Evolutionary conservation across 2,329 filamentous ascomycete species (phyloP).

Genomic region (Colletotrichum caudatum): DNA sequence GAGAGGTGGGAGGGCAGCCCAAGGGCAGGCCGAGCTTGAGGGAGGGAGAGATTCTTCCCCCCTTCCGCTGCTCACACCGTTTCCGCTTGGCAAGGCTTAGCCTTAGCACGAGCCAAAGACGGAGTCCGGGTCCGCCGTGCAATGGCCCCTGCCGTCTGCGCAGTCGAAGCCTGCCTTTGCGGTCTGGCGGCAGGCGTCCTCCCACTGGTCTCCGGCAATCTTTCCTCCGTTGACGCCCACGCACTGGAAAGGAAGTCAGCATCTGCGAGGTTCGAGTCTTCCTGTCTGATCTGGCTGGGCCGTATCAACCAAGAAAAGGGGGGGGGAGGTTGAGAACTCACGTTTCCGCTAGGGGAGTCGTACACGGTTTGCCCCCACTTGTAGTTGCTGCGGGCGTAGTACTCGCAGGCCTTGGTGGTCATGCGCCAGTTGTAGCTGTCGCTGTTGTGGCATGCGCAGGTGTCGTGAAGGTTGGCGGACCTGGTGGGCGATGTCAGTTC

Average conservation of each 20-base stretch:
- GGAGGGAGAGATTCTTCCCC: neutral
- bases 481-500: neutral
- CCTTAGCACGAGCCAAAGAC: neutral
- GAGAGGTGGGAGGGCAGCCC: too few relatives aligned
- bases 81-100: neutral
- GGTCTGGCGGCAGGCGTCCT: neutral
- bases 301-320: too few relatives aligned
- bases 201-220: neutral
- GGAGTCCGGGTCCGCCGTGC: neutral
- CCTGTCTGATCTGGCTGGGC: neutral
- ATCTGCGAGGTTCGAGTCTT: neutral
- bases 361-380: neutral
- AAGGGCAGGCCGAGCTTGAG: too few relatives aligned
- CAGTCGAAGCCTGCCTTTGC: neutral
- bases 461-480: neutral
- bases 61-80: neutral
- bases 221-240: accelerated
- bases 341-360: neutral
- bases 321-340: neutral
- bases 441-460: neutral
- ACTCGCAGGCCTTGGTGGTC: neutral
- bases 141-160: neutral
- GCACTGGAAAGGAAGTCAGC: neutral
- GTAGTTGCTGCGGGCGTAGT: neutral
- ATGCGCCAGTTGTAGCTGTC: neutral